Base-by-base conservation (phyloP, 2,329 filamentous ascomycete species). In the Neonectria faginata region DNA sequence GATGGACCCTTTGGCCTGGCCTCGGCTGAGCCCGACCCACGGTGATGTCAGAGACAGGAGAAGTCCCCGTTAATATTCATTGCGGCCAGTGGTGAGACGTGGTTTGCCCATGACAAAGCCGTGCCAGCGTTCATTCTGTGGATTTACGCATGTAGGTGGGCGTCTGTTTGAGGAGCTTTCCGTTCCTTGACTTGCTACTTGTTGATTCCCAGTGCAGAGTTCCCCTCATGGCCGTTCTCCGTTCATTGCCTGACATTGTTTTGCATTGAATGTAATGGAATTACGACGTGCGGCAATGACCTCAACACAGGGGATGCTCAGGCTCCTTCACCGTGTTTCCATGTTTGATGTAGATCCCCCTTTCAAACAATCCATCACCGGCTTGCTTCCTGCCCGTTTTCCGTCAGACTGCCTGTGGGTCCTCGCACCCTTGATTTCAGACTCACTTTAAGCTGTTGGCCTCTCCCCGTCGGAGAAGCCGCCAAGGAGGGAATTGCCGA, bases 21-120 rank as follows among this genome's bases (percentile, higher is more conserved):
- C 42, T 44, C 39, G 42, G 41, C 57, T 31, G 44, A 48, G 57
- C 51, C 22, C 39, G 51, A 54, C 57, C 57, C 57, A 60, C 51
- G 57, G 22, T 47, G 18, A 54, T 54, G 57, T 42, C 39, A 57
- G 20, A 41, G 22, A 52, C 39, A 42, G 27, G 53, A 14, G 41
- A 41, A 20, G 39, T 20, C 29, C 29, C 27, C n/a, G 29, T 51
- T 33, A n/a, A n/a, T n/a, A 20, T 50, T 3, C 9, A 50, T 3
- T 27, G 7, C 27, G 16, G 29, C 48, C 48, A 51, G 27, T 33
- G n/a, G n/a, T 14, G 18, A 10, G 27, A 11, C n/a, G 1, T 20
- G 7, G 27, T 20, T 33, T 51, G 11, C 27, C 16, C 18, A 33
- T 51, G 47, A 51, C 47, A 18, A 51, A 51, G 27, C 27, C 25